Base-by-base conservation (phyloP, 257 asterid genomes). In the Sherardia arvensis region DNA sequence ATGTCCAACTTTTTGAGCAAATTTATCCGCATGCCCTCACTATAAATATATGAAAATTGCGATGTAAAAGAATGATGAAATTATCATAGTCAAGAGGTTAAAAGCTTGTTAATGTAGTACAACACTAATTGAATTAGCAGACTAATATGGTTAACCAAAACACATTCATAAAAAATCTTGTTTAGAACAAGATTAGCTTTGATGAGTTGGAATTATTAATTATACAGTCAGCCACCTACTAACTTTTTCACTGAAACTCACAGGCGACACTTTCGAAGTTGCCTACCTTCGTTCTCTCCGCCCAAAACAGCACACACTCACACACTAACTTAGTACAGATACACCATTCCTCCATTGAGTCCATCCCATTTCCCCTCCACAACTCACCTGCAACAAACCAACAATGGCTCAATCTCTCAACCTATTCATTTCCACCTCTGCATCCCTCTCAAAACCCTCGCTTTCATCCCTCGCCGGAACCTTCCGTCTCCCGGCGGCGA, bases 321-420 rank as follows among this genome's bases (percentile, higher is more conserved):
- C 57, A 45, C 67, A 32, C 47, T 14, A 53, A 56, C 57, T 18
- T 32, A 34, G 21, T 26, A 43, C 66, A 9, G 53, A 25, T 63
- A 12, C 36, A 34, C 53, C 57, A 33, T 12, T 18, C 18, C 28
- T 6, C 6, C 48, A 21, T 10, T 62, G n/a, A n/a, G n/a, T n/a
- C n/a, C n/a, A n/a, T n/a, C 33, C 59, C 25, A 28, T 27, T 22
- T 12, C 56, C 22, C 36, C 29, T 12, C 61, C 65, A 49, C 18
- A 48, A 21, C 1, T 23, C 70, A 17, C 57, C 63, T 30, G 57
- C 56, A 20, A 28, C 47, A 70, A 77, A 30, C 49, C 56, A 20
- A 28, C 47, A 70, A 77, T 67, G 76, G 66, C 81, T 26, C 77
- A 75, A 18, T 74, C 81, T 54, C 67, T 79, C 53, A 79, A 49